These are phyloP conservation scores for Tolypocladium cylindrosporum DNA, from an alignment of 2,329 filamentous ascomycete species.

Conservation along the genomic window DNA sequence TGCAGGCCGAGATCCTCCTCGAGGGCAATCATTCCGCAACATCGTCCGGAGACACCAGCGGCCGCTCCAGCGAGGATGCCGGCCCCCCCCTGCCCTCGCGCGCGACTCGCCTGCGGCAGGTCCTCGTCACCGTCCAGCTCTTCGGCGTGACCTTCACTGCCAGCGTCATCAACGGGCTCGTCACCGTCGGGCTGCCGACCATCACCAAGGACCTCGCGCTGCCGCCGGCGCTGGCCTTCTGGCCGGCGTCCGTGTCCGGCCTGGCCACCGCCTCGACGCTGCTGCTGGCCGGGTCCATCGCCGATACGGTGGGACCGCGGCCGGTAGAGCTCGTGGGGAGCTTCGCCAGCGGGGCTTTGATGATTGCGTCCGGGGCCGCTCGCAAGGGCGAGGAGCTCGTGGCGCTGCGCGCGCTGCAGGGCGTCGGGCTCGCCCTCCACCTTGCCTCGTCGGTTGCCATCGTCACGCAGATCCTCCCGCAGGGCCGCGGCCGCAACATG, in stretches of 20 bases:
- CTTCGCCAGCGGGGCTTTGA: slow-evolving; percentile 17
- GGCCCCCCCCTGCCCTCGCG: not conserved
- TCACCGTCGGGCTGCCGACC: slow-evolving; percentile 19
- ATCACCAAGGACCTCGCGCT: slow-evolving; percentile 27
- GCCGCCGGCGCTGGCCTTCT: slow-evolving; percentile 22
- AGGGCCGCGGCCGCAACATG: slow-evolving; percentile 26
- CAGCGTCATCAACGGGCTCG: not conserved
- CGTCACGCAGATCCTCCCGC: slow-evolving; percentile 18
- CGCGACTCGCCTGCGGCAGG: not conserved
- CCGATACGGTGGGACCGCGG: slow-evolving; percentile 24
- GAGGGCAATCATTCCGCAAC: not conserved
- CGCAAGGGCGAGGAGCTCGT: slow-evolving; percentile 22
- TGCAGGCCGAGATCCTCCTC: not conserved
- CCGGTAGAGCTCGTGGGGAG: slow-evolving; percentile 22
- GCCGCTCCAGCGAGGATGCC: not conserved
- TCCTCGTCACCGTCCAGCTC: not conserved
- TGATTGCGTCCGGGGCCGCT: slow-evolving; percentile 20
- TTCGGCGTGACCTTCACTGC: not conserved
- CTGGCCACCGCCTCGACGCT: slow-evolving; percentile 25
- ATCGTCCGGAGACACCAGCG: not conserved
- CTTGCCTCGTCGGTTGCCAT: slow-evolving; percentile 25
- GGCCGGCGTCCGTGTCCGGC: slow-evolving; percentile 26
- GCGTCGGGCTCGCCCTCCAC: slow-evolving; percentile 25
- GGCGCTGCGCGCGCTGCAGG: slow-evolving; percentile 27
- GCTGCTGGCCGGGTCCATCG: slow-evolving; percentile 26